A percentile compares a stretch with the other conserved stretches of the same genome.
These are phyloP conservation scores for Naganishia vishniacii DNA, from an alignment of 768 basidiomycete genomes.

Conservation along the genomic window DNA sequence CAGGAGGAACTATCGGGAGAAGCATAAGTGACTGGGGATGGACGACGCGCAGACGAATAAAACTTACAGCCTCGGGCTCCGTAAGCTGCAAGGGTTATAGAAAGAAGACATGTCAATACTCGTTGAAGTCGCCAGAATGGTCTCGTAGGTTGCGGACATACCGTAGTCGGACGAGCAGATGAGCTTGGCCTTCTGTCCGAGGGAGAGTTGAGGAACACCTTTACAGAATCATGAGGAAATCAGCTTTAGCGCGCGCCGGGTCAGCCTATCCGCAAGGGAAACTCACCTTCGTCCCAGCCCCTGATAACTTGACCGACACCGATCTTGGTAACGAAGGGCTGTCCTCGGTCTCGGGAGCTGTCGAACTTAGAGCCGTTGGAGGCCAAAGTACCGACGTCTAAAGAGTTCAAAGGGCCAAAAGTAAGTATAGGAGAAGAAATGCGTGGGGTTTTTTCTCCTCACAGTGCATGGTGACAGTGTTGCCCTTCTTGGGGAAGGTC, in stretches of 20 bases:
- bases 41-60: not conserved
- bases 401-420: not conserved
- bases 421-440: too few relatives aligned
- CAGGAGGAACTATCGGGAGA: slow-evolving; percentile 44
- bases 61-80: slow-evolving; percentile 17
- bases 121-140: not conserved
- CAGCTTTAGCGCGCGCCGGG: not conserved
- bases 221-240: not conserved
- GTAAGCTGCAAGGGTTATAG: slow-evolving; percentile 9
- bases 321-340: slow-evolving; percentile 45
- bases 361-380: slow-evolving; percentile 48
- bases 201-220: slow-evolving; percentile 46
- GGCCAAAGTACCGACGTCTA: slow-evolving; percentile 48
- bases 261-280: not conserved
- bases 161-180: slow-evolving; percentile 49
- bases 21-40: not conserved
- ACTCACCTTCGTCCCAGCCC: slow-evolving; percentile 46
- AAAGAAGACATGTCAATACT: not conserved
- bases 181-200: slow-evolving; percentile 49
- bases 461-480: slow-evolving; percentile 47
- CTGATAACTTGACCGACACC: slow-evolving; percentile 46
- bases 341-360: slow-evolving; percentile 37
- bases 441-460: slow-evolving; percentile 1
- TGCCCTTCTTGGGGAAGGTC: slow-evolving; percentile 46
- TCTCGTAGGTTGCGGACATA: not conserved